A percentile compares a stretch with the other conserved stretches of the same genome.
These are phyloP conservation scores for Viola pubescens DNA, from an alignment of 441 rosid species.

Conservation along the genomic window DNA sequence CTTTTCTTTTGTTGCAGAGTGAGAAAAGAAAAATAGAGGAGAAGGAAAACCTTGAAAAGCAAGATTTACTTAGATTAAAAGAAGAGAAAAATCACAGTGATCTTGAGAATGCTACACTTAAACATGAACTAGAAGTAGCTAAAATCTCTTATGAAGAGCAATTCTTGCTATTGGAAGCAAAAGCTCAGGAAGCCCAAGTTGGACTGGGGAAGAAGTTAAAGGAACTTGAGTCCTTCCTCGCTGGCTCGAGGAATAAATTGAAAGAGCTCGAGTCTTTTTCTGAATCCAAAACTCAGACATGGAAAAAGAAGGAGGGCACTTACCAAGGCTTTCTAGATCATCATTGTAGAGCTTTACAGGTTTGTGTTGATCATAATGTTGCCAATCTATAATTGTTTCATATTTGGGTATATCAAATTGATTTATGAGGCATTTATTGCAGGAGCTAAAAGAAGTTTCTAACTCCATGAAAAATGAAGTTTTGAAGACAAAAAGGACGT, in stretches of 20 bases:
- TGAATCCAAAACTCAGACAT: constrained; percentile 38
- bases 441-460: constrained; percentile 26
- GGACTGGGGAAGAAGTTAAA: constrained; percentile 41
- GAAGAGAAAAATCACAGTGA: constrained; percentile 49
- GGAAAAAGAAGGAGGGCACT: constrained; percentile 51
- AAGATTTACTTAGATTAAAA: constrained; percentile 40
- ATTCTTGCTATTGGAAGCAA: constrained; percentile 42
- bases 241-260: constrained; percentile 41
- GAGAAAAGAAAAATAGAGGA: constrained; percentile 69
- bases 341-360: constrained; percentile 54
- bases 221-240: constrained; percentile 35
- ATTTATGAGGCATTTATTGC: background rate
- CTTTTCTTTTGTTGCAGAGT: constrained; percentile 36
- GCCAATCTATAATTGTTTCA: background rate
- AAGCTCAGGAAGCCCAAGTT: constrained; percentile 37
- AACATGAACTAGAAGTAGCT: constrained; percentile 53
- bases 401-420: background rate
- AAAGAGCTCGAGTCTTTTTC: constrained; percentile 56
- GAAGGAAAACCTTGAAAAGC: constrained; percentile 59
- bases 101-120: constrained; percentile 51
- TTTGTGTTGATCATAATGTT: constrained; percentile 22
- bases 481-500: constrained; percentile 22
- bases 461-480: constrained; percentile 25
- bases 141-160: constrained; percentile 41
- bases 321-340: constrained; percentile 34